A percentile compares a stretch with the other conserved stretches of the same genome.
Evolutionary conservation across 1,284 basidiomycete genomes (phyloP).

Genomic region (Amylostereum areolatum): DNA sequence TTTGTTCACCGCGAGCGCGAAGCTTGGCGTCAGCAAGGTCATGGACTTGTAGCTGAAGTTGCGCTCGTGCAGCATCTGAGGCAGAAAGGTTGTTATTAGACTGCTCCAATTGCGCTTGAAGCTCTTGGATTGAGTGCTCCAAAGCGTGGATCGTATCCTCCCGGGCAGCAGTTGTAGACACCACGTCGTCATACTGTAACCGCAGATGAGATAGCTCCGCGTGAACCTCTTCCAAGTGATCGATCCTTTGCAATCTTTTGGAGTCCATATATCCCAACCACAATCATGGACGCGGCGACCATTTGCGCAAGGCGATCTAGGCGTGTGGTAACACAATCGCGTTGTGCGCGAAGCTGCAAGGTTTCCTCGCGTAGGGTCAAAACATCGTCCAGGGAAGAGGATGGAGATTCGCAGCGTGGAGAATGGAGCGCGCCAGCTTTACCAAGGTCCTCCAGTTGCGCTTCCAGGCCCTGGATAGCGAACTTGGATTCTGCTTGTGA

Average conservation of each 20-base stretch:
- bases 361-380: too few species aligned
- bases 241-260: too few species aligned
- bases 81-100: background rate
- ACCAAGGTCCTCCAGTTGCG: conserved; percentile 20
- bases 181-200: too few species aligned
- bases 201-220: too few species aligned
- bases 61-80: conserved; percentile 24
- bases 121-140: conserved; percentile 9
- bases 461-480: conserved; percentile 53
- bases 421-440: background rate
- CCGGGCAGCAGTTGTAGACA: background rate
- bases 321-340: too few species aligned
- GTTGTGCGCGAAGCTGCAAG: too few species aligned
- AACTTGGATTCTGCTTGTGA: conserved; percentile 67
- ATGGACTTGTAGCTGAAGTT: conserved; percentile 16
- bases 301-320: too few species aligned
- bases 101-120: conserved; percentile 6
- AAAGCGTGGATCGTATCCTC: conserved; percentile 7
- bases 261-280: background rate
- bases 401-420: too few species aligned
- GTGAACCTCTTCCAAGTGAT: too few species aligned
- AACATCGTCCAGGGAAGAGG: too few species aligned
- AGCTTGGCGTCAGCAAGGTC: conserved; percentile 25
- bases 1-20: conserved; percentile 26
- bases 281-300: too few species aligned